phyloP scores from a whole-genome alignment of 257 asterid species.

The Solanum microdontum region DNA sequence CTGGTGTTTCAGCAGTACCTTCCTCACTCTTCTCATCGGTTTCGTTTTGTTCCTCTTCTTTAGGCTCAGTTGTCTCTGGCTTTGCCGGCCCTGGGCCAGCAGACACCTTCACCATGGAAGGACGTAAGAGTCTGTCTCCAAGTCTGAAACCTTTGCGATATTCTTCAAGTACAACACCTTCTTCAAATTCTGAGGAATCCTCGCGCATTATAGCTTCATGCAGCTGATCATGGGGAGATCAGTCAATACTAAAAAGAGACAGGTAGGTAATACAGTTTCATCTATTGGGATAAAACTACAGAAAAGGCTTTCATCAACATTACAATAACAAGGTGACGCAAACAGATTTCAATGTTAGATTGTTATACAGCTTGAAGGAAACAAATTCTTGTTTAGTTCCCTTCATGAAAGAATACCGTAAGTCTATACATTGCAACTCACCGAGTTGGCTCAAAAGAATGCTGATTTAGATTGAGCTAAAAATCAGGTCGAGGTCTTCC shows the following conservation, averaged over 20 bases:
- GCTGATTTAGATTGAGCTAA: constrained; percentile 24
- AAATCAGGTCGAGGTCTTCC: constrained; percentile 51
- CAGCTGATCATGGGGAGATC: constrained; percentile 30
- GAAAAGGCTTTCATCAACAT: background rate
- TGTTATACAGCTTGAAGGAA: background rate
- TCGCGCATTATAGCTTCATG: constrained; percentile 94
- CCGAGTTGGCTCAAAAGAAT: constrained; percentile 58
- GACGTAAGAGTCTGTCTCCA: constrained; percentile 73
- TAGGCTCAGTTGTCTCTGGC: constrained; percentile 19
- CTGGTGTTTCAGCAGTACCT: constrained; percentile 2
- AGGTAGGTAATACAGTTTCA: background rate
- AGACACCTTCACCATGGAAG: constrained; percentile 90
- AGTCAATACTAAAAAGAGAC: background rate
- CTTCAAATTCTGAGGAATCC: constrained; percentile 64
- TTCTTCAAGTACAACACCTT: constrained; percentile 57
- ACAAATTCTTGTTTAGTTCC: constrained; percentile 4
- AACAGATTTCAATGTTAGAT: background rate
- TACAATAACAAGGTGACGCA: background rate
- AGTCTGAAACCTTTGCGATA: constrained; percentile 69
- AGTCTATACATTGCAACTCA: constrained; percentile 34
- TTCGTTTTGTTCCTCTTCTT: constrained; percentile 23
- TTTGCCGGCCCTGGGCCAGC: constrained; percentile 81
- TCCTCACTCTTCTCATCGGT: constrained; percentile 18
- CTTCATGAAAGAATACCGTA: constrained; percentile 14
- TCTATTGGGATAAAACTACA: background rate